Percentiles rank a stretch among this genome's conserved stretches.
phyloP scores from a whole-genome alignment of 106 monocot genomes.

The Xerophyta viscosa region DNA sequence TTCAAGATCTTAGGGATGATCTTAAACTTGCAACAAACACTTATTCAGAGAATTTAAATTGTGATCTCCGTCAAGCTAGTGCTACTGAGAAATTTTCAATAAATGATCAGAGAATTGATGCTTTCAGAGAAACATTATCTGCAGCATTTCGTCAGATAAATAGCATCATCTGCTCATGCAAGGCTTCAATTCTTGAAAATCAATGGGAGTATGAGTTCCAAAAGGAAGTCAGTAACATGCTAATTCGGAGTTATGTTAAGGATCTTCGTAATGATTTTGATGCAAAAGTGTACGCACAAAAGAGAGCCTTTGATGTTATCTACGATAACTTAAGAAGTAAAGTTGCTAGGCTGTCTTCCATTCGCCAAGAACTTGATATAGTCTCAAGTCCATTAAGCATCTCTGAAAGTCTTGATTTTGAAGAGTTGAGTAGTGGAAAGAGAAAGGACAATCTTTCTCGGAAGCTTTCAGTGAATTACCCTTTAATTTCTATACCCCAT shows the following conservation, averaged over 20 bases:
- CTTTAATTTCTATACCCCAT: conserved; percentile 14
- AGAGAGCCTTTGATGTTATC: conserved; percentile 21
- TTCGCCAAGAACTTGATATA: conserved; percentile 54
- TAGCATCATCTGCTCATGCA: conserved; percentile 13
- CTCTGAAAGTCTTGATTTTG: conserved; percentile 43
- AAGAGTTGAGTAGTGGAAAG: conserved; percentile 33
- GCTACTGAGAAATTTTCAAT: conserved; percentile 12
- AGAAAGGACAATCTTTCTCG: conserved; percentile 36
- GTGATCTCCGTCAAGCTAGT: conserved; percentile 4
- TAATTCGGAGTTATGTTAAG: conserved; percentile 36
- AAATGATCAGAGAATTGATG: conserved; percentile 34
- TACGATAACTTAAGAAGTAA: conserved; percentile 31
- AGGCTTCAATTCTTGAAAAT: conserved; percentile 30
- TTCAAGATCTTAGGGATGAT: conserved; percentile 41
- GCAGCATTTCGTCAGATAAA: conserved; percentile 26
- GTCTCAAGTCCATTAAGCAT: conserved; percentile 36
- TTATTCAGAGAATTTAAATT: not conserved
- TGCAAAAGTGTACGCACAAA: conserved; percentile 38
- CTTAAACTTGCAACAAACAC: conserved; percentile 14
- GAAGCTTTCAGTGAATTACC: conserved; percentile 23
- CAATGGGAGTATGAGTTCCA: conserved; percentile 55
- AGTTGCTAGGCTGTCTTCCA: conserved; percentile 21
- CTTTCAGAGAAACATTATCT: conserved; percentile 20
- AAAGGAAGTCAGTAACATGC: conserved; percentile 33
- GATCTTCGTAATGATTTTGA: conserved; percentile 37